Conservation (phyloP, 2,329 filamentous ascomycete species). For the Curvularia verruculosa region DNA sequence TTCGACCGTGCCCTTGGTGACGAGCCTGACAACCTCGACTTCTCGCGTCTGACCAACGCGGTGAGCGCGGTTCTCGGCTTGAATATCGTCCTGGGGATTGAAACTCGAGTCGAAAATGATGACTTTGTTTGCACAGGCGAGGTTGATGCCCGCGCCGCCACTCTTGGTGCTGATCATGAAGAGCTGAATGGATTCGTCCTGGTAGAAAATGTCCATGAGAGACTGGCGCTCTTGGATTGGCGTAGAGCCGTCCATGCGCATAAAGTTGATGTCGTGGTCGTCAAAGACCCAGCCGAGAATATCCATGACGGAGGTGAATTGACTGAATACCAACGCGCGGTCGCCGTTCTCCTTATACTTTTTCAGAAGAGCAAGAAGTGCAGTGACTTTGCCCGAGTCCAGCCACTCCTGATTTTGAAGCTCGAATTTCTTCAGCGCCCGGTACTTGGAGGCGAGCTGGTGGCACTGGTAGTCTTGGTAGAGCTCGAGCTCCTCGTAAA, state of each 20-base stretch:
- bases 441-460: slow-evolving; percentile 61
- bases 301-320: slow-evolving; percentile 90
- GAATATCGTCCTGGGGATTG: slow-evolving; percentile 97
- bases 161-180: slow-evolving; percentile 94
- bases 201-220: slow-evolving; percentile 85
- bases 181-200: slow-evolving; percentile 77
- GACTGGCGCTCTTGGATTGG: slow-evolving; percentile 82
- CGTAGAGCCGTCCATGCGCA: slow-evolving; percentile 85
- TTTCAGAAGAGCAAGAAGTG: slow-evolving; percentile 75
- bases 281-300: slow-evolving; percentile 84
- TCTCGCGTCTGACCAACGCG: slow-evolving; percentile 88
- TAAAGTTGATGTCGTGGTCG: slow-evolving; percentile 73
- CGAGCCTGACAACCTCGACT: slow-evolving; percentile 87
- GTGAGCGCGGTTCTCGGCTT: slow-evolving; percentile 96
- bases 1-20: slow-evolving; percentile 83
- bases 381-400: slow-evolving; percentile 83
- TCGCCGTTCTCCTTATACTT: slow-evolving; percentile 81
- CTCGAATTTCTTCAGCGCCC: slow-evolving; percentile 61
- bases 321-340: slow-evolving; percentile 87
- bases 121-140: slow-evolving; percentile 95
- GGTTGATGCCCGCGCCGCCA: slow-evolving; percentile 95
- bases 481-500: slow-evolving; percentile 60
- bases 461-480: slow-evolving; percentile 69
- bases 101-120: slow-evolving; percentile 97
- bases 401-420: slow-evolving; percentile 69